Evolutionary conservation across 2,329 filamentous ascomycete species (phyloP), one percentile per base, ranked within the genome.

Genomic region (Phoma sp.): DNA sequence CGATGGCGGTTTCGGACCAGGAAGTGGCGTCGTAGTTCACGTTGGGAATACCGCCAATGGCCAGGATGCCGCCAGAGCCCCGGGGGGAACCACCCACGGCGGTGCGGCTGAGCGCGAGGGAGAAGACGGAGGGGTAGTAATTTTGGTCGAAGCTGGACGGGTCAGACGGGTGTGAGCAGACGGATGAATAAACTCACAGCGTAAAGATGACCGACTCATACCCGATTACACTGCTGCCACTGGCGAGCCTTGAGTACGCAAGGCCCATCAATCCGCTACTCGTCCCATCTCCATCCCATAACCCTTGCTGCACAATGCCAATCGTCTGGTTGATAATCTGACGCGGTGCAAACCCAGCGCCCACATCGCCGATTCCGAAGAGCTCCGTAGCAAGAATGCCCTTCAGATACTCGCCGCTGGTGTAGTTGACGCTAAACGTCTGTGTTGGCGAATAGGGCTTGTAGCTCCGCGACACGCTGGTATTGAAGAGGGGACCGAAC

Each of bases 201-300:
- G 55, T 60, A 29, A 63, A 64, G 9, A 70, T 59, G 6, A 72
- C 36, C 38, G 55, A 58, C 10, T 61, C 67, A 45, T 72, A 72
- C 6, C 60, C 56, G 45, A 68, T 33, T 7, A 54, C 41, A 3
- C 41, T 35, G 9, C 50, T 55, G 19, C 60, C 53, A 32, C 51
- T 61, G 0, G 61, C 65, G 10, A 69, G 44, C n/a, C 58, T 50
- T 7, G 60, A 53, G 51, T 65, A 71, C 21, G 63, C 67, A 36
- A 72, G 33, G 0, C 71, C 70, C 61, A 72, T 63, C 40, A 73
- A 17, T n/a, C 71, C 71, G 47, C 64, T 68, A 33, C 62, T 66
- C 2, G 60, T 47, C 7, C 61, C 57, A 56, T 74, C 68, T 9
- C 71, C 70, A 24, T 62, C 49, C 69, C 69, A 72, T 37, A 55